Conservation (phyloP, 192 early-diverging fungal genomes). For the Diversispora eburnea region DNA sequence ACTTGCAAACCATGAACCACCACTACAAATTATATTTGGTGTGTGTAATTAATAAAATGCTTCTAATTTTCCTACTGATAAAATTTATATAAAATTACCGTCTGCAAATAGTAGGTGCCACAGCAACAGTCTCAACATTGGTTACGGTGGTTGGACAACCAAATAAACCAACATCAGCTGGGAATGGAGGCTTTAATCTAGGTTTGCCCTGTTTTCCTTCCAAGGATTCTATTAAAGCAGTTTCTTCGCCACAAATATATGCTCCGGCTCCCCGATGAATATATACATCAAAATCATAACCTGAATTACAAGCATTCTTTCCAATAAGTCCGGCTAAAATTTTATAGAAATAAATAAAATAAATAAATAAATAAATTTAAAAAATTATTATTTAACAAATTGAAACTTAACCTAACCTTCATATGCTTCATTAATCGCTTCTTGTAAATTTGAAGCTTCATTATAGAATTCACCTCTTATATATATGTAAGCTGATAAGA, state of each 20-base stretch:
- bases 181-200: constrained; percentile 97
- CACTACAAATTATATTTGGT: constrained; percentile 44
- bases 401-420: constrained; percentile 40
- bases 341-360: background rate
- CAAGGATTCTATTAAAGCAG: constrained; percentile 78
- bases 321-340: constrained; percentile 82
- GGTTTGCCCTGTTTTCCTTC: constrained; percentile 99
- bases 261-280: constrained; percentile 97
- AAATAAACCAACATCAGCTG: constrained; percentile 96
- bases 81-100: constrained; percentile 23
- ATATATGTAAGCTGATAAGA: constrained; percentile 84
- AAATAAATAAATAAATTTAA: background rate
- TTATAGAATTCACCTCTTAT: constrained; percentile 96
- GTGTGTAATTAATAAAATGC: background rate
- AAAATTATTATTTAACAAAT: constrained; percentile 1
- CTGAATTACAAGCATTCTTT: constrained; percentile 96
- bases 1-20: constrained; percentile 89
- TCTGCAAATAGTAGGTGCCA: constrained; percentile 90
- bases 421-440: constrained; percentile 96
- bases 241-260: constrained; percentile 98
- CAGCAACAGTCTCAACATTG: constrained; percentile 98
- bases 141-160: constrained; percentile 99
- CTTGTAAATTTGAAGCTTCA: constrained; percentile 89
- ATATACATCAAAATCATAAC: constrained; percentile 96
- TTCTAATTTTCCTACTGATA: background rate